Evolutionary conservation across 2,329 filamentous ascomycete genomes (phyloP), one percentile per base, ranked within the genome.

Genomic region (Phaeosphaeria sp.): DNA sequence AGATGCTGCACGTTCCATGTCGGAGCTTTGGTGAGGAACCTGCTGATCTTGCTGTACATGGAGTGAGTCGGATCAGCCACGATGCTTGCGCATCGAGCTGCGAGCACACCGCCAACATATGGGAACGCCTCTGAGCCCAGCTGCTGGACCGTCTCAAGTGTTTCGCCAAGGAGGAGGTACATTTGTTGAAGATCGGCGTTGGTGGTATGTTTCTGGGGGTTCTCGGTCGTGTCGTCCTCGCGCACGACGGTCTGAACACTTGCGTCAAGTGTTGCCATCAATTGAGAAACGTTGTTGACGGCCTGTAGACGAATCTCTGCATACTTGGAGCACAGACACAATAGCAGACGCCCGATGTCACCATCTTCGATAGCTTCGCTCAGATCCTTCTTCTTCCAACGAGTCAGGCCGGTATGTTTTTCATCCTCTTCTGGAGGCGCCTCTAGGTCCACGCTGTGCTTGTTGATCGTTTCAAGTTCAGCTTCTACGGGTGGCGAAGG

Each of bases 1-100:
- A 89, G 74, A 46, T 84, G 84, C 25, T 76, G 76, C 11, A 83
- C 72, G 13, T 88, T 83, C 94, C 94, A 98, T 22, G 83, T 77
- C 0, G 94, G 93, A 0, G 88, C 86, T 51, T 88, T 88, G 21
- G 91, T 91, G 36, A 98, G 85, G 74, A 93, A 97, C 6, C 84
- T 82, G 79, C 96, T 97, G 77, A 95, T 81, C 74, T 97, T 97
- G 56, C 88, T 86, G 74, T 97, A 98, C 39, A 97, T 85, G 59
- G 86, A 87, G 72, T 96, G 92, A 17, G 92, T 83, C 0, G 94
- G 94, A 60, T 92, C 89, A 21, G 83, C 85, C 46, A 96, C 79
- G 17, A 96, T 87, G 1, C 84, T 80, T 7, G 96, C 82, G 1
- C 89, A 87, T 63, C 87, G 87, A 47, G 85, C 83, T 7, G 92